Base-by-base conservation (phyloP, 164 flowering plant genomes). In the Pachysandra terminalis region DNA sequence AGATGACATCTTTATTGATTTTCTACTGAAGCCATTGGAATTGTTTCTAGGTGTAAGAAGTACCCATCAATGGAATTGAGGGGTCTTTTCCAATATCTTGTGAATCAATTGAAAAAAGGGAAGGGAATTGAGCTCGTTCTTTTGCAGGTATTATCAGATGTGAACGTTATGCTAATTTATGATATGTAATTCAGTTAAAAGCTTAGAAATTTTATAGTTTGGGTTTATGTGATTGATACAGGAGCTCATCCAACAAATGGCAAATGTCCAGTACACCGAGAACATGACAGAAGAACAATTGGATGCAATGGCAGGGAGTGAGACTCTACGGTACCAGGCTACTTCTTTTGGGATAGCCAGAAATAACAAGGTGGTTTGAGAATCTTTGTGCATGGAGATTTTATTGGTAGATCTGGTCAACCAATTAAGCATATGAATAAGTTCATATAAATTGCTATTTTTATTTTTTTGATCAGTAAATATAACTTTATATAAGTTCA, bases 161-260 rank as follows among this genome's bases (percentile, higher is more conserved):
- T 53, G 28, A 49, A 9, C 24, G 7, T 53, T 54, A 22, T 53
- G 66, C n/a, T 16, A 40, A 61, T 45, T 61, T 21, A 19, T 37
- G 28, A 25, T 16, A 19, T 19, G 25, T 51, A 28, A 21, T 59
- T 26, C 14, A 67, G 49, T 23, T 32, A 22, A 23, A 22, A 40
- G 23, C 24, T 66, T 64, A 59, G 19, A 25, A 5, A 10, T 27
- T n/a, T 62, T 52, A 56, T 63, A n/a, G 52, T 32, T 32, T 28
- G 56, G 16, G 14, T 65, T 56, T 51, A 10, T 5, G 5, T 40
- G 10, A 40, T 40, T 66, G 59, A 40, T 72, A 27, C 86, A 96
- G 98, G 99, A 96, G 72, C 95, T 96, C 60, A 85, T 93, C 60
- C 99, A 96, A 67, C 99, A 96, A 82, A 96, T 96, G 99, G 99